Evolutionary conservation across 2,329 filamentous ascomycete species (phyloP), one percentile per base, ranked within the genome.

Genomic region (Elsinoe fawcettii): DNA sequence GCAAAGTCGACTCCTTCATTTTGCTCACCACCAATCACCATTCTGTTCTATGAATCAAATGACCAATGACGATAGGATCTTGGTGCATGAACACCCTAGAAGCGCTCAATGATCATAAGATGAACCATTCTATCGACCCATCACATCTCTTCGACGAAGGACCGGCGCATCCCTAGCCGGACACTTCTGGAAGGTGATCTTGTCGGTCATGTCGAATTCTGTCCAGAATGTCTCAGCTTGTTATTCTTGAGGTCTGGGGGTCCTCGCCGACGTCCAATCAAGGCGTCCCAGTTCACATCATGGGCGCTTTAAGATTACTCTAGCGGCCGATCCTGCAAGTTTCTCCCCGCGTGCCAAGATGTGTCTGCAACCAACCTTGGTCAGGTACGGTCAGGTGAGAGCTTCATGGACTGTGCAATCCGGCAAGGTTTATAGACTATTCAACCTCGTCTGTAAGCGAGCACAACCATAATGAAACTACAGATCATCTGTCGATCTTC

Each of bases 281-380:
- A 32, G 46, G 46, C 46, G 25, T 34, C 16, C 27, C 27, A 9
- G 14, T 20, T 14, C 22, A 51, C 25, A 32, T 51, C 46, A 51
- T 51, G 46, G 46, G 25, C 27, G 46, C 22, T n/a, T 32, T 34
- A 51, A 51, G 46, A 34, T 51, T 51, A 12, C 27, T 51, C 27
- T 51, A 46, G 46, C 14, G 25, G 46, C 46, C 27, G 46, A 51
- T 51, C 46, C n/a, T 51, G 12, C 46, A 51, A 51, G 46, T 51
- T 51, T 51, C 27, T 34, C 46, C 46, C 46, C 46, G 46, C 46
- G 25, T 34, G 25, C 27, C 25, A 34, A 51, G 25, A 51, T 32
- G 1, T 11, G 46, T 20, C 46, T 11, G 8, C 25, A 32, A 11
- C 46, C 46, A 51, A 51, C 25, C 27, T 34, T 51, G 46, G 46